Evolutionary conservation across 345 rosid species (phyloP).

Genomic region (Brassica incana): DNA sequence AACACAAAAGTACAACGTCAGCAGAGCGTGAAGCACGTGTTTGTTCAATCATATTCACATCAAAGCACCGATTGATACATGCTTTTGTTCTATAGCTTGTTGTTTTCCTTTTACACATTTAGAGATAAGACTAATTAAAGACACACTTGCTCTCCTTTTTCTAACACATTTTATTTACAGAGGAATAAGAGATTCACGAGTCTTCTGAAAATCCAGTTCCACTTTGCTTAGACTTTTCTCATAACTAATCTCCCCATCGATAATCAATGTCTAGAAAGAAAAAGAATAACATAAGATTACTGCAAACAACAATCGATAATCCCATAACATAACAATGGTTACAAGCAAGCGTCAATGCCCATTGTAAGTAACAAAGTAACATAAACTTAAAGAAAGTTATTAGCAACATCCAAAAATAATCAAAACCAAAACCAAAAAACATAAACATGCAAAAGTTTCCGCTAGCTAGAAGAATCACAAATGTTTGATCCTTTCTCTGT

Average conservation of each 20-base stretch:
- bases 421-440: slow-evolving; percentile 13
- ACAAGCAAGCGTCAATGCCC: slow-evolving; percentile 29
- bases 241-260: not conserved
- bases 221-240: not conserved
- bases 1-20: not conserved
- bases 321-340: slow-evolving; percentile 23
- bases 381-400: slow-evolving; percentile 22
- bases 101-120: not conserved
- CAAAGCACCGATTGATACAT: not conserved
- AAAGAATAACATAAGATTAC: not conserved
- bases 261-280: not conserved
- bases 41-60: not conserved
- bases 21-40: slow-evolving; percentile 20
- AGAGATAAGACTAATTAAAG: not conserved
- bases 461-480: slow-evolving; percentile 36
- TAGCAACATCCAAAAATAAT: slow-evolving; percentile 31
- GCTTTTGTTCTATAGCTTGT: not conserved
- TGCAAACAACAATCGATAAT: slow-evolving; percentile 11
- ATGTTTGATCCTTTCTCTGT: slow-evolving; percentile 34
- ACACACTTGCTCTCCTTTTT: not conserved
- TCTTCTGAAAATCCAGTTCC: not conserved
- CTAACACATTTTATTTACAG: not conserved
- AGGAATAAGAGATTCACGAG: not conserved
- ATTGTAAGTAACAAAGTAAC: slow-evolving; percentile 19
- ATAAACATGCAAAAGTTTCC: slow-evolving; percentile 30